phyloP scores from a whole-genome alignment of 345 rosid species.

The Melaleuca alternifolia region DNA sequence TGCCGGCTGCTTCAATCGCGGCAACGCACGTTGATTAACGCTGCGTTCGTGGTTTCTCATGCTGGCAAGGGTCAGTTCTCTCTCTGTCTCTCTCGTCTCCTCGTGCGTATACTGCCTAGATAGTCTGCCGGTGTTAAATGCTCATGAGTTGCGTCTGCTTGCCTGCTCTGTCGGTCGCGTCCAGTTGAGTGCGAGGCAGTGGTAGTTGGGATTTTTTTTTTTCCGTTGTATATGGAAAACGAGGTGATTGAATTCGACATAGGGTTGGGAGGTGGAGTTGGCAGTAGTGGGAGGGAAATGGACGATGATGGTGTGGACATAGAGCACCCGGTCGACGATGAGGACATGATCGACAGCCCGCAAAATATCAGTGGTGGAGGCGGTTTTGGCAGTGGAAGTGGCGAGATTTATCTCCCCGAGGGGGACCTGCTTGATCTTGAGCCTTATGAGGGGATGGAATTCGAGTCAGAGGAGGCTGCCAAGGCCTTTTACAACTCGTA shows the following conservation, averaged over 20 bases:
- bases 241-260: conserved; percentile 44
- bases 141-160: background rate
- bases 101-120: background rate
- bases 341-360: conserved; percentile 17
- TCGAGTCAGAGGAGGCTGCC: conserved; percentile 50
- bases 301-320: conserved; percentile 23
- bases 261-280: conserved; percentile 25
- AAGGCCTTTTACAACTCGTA: conserved; percentile 45
- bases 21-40: background rate
- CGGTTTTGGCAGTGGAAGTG: conserved; percentile 5
- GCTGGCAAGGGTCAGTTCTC: background rate
- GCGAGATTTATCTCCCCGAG: conserved; percentile 22
- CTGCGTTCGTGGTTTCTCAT: background rate
- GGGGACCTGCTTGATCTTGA: conserved; percentile 35
- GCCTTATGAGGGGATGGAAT: conserved; percentile 48
- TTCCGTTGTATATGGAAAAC: conserved; percentile 20
- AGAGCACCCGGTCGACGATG: conserved; percentile 29
- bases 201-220: background rate
- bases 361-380: background rate
- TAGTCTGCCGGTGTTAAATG: background rate
- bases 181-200: background rate
- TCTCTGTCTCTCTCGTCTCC: background rate
- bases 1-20: background rate
- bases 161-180: background rate
- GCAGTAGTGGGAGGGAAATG: conserved; percentile 7